A percentile compares a stretch with the other conserved stretches of the same genome.
phyloP scores from a whole-genome alignment of 2,329 filamentous ascomycete species.

The Raffaelea albimanens region DNA sequence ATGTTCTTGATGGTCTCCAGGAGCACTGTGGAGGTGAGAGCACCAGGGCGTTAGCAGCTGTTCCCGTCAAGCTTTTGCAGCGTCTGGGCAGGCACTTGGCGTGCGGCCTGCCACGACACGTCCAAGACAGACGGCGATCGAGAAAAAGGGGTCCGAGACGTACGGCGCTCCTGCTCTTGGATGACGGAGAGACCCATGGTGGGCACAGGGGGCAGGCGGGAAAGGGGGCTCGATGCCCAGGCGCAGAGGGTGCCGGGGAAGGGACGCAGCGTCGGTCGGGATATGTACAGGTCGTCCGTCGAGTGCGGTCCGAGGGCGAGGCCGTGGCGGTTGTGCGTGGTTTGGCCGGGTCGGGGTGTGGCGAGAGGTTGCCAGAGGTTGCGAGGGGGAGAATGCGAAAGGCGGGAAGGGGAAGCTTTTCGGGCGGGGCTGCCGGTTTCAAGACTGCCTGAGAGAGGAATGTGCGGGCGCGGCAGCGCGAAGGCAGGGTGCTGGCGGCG shows the following conservation, averaged over 20 bases:
- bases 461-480: neutral
- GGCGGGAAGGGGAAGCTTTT: neutral
- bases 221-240: neutral
- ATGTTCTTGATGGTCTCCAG: slow-evolving; percentile 66
- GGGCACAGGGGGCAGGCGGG: slow-evolving; percentile 16
- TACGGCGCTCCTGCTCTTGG: slow-evolving; percentile 72
- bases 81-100: neutral
- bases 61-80: no score
- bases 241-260: neutral
- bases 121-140: no score
- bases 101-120: no score
- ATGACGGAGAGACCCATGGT: slow-evolving; percentile 79
- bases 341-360: neutral
- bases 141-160: slow-evolving; percentile 17
- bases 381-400: neutral
- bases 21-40: slow-evolving; percentile 43
- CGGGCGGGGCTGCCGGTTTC: slow-evolving; percentile 10
- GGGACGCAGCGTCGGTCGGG: neutral
- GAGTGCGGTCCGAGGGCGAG: no score
- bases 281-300: no score
- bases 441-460: slow-evolving; percentile 6
- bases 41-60: neutral
- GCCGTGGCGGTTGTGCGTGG: neutral
- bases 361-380: neutral
- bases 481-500: neutral